Percentiles rank a stretch among this genome's conserved stretches.
Evolutionary conservation across 768 basidiomycete species (phyloP).

Genomic region (Floccularia luteovirens): DNA sequence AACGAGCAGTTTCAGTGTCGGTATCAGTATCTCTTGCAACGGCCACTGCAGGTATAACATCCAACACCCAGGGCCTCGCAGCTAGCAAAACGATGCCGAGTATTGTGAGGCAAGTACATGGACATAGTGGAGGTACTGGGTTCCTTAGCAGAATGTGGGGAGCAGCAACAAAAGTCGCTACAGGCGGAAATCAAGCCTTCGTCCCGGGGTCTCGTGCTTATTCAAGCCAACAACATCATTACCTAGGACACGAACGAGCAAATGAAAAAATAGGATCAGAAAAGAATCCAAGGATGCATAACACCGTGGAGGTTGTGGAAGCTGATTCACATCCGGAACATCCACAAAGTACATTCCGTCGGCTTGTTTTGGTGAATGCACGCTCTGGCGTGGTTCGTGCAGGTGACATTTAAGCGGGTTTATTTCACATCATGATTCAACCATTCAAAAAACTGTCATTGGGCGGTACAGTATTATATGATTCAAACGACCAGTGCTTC

Average conservation of each 20-base stretch:
- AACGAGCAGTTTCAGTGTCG: conserved; percentile 7
- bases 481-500: no score
- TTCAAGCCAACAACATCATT: no score
- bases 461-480: no score
- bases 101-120: conserved; percentile 16
- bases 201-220: neutral
- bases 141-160: conserved; percentile 77
- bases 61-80: conserved; percentile 7
- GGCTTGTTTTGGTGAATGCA: neutral
- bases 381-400: neutral
- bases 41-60: conserved; percentile 1
- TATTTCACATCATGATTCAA: no score
- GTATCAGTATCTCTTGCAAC: neutral
- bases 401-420: neutral
- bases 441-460: no score
- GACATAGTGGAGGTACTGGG: conserved; percentile 30
- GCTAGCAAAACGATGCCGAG: conserved; percentile 33
- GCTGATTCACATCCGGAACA: neutral
- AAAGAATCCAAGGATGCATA: no score
- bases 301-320: conserved; percentile 1
- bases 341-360: conserved; percentile 1
- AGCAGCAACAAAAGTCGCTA: conserved; percentile 28
- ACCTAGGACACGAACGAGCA: no score
- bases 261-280: no score
- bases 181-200: neutral